Evolutionary conservation across 2,329 filamentous ascomycete genomes (phyloP).

Genomic region (Monosporascus sp.): DNA sequence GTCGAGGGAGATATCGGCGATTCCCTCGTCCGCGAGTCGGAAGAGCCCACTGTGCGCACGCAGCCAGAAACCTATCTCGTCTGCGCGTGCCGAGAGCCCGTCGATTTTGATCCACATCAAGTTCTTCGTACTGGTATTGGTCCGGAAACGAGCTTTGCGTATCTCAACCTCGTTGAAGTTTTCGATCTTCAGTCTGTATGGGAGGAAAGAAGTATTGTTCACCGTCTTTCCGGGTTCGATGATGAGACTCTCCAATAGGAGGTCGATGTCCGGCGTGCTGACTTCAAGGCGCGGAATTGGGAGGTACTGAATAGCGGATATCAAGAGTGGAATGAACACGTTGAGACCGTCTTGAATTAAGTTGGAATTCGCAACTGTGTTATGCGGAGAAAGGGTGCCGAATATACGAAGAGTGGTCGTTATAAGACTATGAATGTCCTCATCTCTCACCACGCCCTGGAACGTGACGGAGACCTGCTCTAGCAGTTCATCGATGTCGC

Average conservation of each 20-base stretch:
- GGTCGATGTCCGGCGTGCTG: constrained; percentile 73
- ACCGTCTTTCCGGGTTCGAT: constrained; percentile 81
- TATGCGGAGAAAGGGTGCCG: constrained; percentile 61
- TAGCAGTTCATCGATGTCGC: constrained; percentile 69
- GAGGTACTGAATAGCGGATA: constrained; percentile 76
- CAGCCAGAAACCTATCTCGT: constrained; percentile 87
- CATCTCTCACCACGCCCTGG: constrained; percentile 63
- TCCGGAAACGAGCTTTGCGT: constrained; percentile 67
- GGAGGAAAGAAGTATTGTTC: constrained; percentile 83
- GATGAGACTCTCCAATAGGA: constrained; percentile 85
- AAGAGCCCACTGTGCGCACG: constrained; percentile 72
- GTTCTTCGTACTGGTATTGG: constrained; percentile 60
- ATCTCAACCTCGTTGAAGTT: constrained; percentile 85
- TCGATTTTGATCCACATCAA: constrained; percentile 73
- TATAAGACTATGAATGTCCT: constrained; percentile 64
- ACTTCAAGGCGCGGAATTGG: constrained; percentile 90
- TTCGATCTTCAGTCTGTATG: constrained; percentile 73
- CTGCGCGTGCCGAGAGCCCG: constrained; percentile 76
- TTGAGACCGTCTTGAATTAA: constrained; percentile 71
- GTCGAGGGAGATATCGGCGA: constrained; percentile 80
- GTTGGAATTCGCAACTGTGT: constrained; percentile 61
- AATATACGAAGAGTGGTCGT: constrained; percentile 63
- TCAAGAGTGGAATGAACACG: constrained; percentile 71
- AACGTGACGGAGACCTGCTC: constrained; percentile 63
- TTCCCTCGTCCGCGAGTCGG: constrained; percentile 72